Base-by-base conservation (phyloP, 352 stramenopile genomes). In the Phytophthora idaei region DNA sequence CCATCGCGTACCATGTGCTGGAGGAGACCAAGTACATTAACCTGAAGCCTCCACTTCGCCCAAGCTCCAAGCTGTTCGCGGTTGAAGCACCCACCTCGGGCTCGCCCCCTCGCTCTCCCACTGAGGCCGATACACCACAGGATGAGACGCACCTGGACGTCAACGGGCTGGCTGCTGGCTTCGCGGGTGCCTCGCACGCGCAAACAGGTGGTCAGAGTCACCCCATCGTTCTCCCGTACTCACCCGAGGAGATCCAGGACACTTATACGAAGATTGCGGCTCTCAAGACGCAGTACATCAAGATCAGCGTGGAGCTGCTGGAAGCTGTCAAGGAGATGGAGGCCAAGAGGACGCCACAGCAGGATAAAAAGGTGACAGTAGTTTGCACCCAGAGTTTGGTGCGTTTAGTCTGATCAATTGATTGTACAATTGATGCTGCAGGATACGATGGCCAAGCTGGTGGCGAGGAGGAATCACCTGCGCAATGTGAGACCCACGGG, bases 11-110 rank as follows among this genome's bases (percentile, higher is more conserved):
- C 58, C 85, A 92, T 42, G 83, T 93, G 54, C 83, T 93, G 21
- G 82, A 90, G 59, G 87, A 95, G 70, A 83, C 78, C 61, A 91
- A 91, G 69, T 72, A 93, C 69, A 87, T 93, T 71, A 95, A 95
- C 65, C 74, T 93, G 21, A 93, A 91, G 71, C 83, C 85, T 25
- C 87, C 87, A 29, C 81, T 95, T 1, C 87, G 90, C 55, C 81
- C 85, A 29, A 95, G 80, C 62, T 92, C 85, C 42, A 87, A 82
- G 56, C 71, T 93, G 41, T 95, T 93, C 63, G 76, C 82, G n/a
- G 59, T 77, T 7, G 81, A 92, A 37, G 72, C 71, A 25, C 64
- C 71, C 4, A 53, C 59, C 25, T 56, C 65, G 9, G 31, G 69
- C 15, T 80, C 74, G 32, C 74, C 74, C 15, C 60, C 64, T 25